Base-by-base conservation (phyloP, 1,284 basidiomycete species). In the Somion occarium region DNA sequence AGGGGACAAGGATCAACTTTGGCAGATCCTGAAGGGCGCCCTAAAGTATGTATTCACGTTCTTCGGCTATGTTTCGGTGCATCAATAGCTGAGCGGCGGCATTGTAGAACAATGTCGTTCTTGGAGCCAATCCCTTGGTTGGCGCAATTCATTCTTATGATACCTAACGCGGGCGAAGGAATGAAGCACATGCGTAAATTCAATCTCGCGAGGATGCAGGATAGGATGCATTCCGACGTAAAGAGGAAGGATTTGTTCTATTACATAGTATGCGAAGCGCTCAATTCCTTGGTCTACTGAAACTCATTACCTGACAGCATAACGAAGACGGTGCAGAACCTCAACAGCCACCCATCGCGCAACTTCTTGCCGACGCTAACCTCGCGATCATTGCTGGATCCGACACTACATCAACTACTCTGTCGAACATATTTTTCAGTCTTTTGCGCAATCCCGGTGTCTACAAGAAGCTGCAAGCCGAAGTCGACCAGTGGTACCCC, bases 361-460 rank as follows among this genome's bases (percentile, higher is more conserved):
- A 71, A 37, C 66, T 79, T 12, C 62, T 72, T 5, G 69, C 72
- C 3, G 76, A 82, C 44, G 71, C 73, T 13, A 64, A 70, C 18
- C 68, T 80, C 5, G 73, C 77, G 2, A 75, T 83, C 45, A 65
- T 81, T 3, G 81, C 81, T 5, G 79, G 79, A 13, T 77, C 82
- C 5, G 82, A 83, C 58, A 83, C 82, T 0, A 76, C 77, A 0
- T 66, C 79, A 1, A 73, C 69, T 2, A 72, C 69, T 0, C 57
- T 83, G 5, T 69, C 68, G 52, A 68, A 64, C 47, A 58, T 75
- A 15, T 72, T 82, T 50, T 81, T 69, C 57, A 71, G 69, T 22
- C 59, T 84, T 2, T 57, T 82, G 5, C 62, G 60, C 30, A 61
- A 83, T 54, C 77, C 75, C 0, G 65, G 65, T 2, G 64, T 64